Conservation (phyloP, 2,329 filamentous ascomycete species). For the Leptographium lundbergii region DNA sequence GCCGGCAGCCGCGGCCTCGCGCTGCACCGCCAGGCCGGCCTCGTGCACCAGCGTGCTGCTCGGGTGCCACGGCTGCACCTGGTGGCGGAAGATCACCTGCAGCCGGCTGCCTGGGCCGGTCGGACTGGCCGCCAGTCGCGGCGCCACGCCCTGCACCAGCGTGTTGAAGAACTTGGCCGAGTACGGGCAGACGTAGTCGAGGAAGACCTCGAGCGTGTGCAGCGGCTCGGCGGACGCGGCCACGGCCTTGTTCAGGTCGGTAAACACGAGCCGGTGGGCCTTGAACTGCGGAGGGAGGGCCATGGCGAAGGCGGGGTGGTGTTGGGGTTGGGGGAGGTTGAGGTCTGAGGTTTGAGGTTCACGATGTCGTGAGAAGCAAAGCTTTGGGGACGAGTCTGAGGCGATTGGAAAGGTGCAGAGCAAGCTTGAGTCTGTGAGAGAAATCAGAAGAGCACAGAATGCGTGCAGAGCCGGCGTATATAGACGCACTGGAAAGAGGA, state of each 20-base stretch:
- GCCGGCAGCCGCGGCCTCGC: constrained; percentile 28
- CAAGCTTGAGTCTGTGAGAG: too few species aligned
- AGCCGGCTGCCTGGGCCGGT: constrained; percentile 37
- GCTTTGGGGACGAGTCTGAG: too few species aligned
- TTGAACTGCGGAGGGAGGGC: constrained; percentile 67
- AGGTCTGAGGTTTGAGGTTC: neutral
- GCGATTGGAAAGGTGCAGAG: too few species aligned
- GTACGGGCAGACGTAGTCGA: constrained; percentile 83
- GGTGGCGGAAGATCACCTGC: constrained; percentile 75
- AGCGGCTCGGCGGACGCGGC: constrained; percentile 29
- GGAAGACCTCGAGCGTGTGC: constrained; percentile 54
- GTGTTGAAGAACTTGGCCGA: constrained; percentile 63
- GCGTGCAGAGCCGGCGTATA: too few species aligned
- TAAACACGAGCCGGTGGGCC: constrained; percentile 51
- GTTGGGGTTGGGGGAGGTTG: neutral
- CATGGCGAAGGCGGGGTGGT: constrained; percentile 32
- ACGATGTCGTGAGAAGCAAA: neutral
- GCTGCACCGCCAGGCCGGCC: constrained; percentile 69
- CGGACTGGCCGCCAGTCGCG: constrained; percentile 50
- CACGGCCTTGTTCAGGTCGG: constrained; percentile 19
- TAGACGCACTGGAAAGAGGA: too few species aligned
- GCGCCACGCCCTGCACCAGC: constrained; percentile 52
- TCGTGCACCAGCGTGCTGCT: constrained; percentile 72
- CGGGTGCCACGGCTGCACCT: constrained; percentile 92
- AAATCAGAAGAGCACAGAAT: too few species aligned